Evolutionary conservation across 2,329 filamentous ascomycete genomes (phyloP), one percentile per base, ranked within the genome.

Genomic region (Pseudocercospora cruenta): DNA sequence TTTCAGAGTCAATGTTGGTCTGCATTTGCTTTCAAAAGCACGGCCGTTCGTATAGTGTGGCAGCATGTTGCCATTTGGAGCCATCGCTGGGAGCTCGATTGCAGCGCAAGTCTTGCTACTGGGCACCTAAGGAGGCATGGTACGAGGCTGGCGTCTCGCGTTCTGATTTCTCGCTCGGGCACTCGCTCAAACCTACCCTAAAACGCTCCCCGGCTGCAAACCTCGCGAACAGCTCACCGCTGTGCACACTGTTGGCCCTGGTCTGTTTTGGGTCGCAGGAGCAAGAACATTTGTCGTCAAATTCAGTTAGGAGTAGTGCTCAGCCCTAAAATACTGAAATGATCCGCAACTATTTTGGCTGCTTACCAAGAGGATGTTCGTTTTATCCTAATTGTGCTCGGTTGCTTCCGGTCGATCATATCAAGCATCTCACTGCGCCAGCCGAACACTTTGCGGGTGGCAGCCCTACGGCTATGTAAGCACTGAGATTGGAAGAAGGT

Each of bases 131-230:
- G 57, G 39, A 45, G 36, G 31, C 57, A n/a, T 58, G 55, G 55
- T 58, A 43, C 55, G 58, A 47, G 58, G 58, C 58, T 60, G 58
- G 58, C 58, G 58, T 49, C 39, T 60, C 58, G 58, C 58, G 26
- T 28, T 51, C 16, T 19, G 33, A 19, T 28, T 21, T 59, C 57
- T 47, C 21, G 36, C 57, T 59, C 19, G 33, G 19, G 33, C 36
- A 59, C 39, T 59, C 57, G 57, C 36, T 59, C 57, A 59, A 26
- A 59, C 33, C 45, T 28, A 36, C 58, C 58, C n/a, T 14, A 47
- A 49, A 49, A 51, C 43, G 39, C 58, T 47, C 26, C 58, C 58
- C 58, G 28, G 58, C 58, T 60, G 58, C 58, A 60, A 60, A 24
- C 45, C 45, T 60, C 58, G 58, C 58, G 39, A 60, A 51, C 39